Percentiles rank a stretch among this genome's conserved stretches.
phyloP scores from a whole-genome alignment of 805 yeast genomes.

The Ogataea haglerorum region DNA sequence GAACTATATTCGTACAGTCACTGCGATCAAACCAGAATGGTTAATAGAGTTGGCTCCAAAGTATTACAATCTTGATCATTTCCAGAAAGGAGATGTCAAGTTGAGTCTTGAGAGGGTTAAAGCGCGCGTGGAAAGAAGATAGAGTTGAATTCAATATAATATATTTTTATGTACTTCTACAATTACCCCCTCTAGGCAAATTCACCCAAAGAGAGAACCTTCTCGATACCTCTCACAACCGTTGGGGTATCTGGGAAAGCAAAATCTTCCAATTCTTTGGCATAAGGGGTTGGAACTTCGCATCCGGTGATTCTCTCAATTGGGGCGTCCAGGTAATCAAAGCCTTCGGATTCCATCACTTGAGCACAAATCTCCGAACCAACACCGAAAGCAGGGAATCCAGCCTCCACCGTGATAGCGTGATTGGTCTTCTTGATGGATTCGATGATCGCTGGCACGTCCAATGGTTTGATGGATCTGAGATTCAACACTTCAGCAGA shows the following conservation, averaged over 20 bases:
- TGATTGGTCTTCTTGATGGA: slow-evolving; percentile 97
- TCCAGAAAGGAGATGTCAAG: slow-evolving; percentile 67
- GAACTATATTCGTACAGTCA: slow-evolving; percentile 92
- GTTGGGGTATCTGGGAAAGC: slow-evolving; percentile 97
- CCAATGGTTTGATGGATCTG: slow-evolving; percentile 96
- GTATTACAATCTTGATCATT: slow-evolving; percentile 61
- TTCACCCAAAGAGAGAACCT: slow-evolving; percentile 61
- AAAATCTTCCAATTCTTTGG: slow-evolving; percentile 91
- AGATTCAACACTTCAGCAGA: slow-evolving; percentile 92
- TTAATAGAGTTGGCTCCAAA: slow-evolving; percentile 74
- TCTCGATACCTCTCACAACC: slow-evolving; percentile 81
- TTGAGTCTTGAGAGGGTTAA: slow-evolving; percentile 63
- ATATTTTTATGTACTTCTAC: slow-evolving; percentile 10
- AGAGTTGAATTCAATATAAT: slow-evolving; percentile 18
- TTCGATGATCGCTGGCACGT: slow-evolving; percentile 76
- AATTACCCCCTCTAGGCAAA: slow-evolving; percentile 24
- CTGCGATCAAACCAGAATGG: slow-evolving; percentile 90
- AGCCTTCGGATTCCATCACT: slow-evolving; percentile 97
- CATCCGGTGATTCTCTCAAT: slow-evolving; percentile 98
- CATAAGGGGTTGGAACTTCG: slow-evolving; percentile 99
- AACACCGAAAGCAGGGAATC: slow-evolving; percentile 97
- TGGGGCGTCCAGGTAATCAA: slow-evolving; percentile 97
- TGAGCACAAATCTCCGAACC: slow-evolving; percentile 98
- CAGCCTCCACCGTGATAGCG: slow-evolving; percentile 93
- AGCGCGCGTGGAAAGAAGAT: slow-evolving; percentile 43